Evolutionary conservation across 148 eudicot species (phyloP).

Genomic region (Vaccinium vitisidaea): DNA sequence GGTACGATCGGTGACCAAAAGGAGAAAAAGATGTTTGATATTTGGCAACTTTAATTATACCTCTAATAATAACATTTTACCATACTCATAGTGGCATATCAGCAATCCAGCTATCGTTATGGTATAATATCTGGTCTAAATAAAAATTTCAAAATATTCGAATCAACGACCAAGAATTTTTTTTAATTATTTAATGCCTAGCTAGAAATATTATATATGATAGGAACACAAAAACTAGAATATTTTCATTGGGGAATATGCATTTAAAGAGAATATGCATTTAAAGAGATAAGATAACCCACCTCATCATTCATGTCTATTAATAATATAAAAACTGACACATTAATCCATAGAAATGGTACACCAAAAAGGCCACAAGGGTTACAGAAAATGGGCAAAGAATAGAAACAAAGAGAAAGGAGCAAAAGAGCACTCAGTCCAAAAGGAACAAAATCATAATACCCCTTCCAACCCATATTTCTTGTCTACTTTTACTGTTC

Average conservation of each 20-base stretch:
- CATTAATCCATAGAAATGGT: neutral
- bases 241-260: slow-evolving; percentile 1
- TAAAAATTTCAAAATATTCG: slow-evolving; percentile 2
- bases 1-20: neutral
- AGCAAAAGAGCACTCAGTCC: slow-evolving; percentile 33
- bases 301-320: slow-evolving; percentile 8
- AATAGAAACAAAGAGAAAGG: slow-evolving; percentile 11
- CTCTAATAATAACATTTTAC: neutral
- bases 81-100: neutral
- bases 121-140: neutral
- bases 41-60: neutral
- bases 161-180: neutral
- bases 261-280: neutral
- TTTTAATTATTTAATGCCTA: neutral
- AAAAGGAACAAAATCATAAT: slow-evolving; percentile 38
- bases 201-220: neutral
- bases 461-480: too few relatives aligned
- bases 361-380: neutral
- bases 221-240: neutral
- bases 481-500: too few relatives aligned
- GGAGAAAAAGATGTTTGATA: neutral
- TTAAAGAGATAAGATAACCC: neutral
- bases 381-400: slow-evolving; percentile 5
- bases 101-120: neutral
- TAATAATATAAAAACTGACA: neutral